Evolutionary conservation across 2,329 filamentous ascomycete genomes (phyloP).

Genomic region (Exophiala xenobiotica): DNA sequence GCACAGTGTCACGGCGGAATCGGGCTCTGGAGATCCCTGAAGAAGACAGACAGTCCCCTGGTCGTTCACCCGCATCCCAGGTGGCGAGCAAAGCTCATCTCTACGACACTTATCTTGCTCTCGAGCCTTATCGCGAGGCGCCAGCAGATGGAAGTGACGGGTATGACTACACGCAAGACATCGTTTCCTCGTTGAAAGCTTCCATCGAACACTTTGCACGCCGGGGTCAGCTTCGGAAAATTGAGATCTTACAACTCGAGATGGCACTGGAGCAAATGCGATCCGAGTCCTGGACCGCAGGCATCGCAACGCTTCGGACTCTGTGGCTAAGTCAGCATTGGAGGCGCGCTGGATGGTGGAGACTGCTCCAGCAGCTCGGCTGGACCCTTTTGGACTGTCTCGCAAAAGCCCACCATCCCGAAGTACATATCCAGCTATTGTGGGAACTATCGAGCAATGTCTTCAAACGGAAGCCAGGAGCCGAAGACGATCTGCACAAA

Average conservation of each 20-base stretch:
- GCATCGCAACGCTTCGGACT: conserved; percentile 51
- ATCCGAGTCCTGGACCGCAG: conserved; percentile 51
- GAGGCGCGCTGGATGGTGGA: conserved; percentile 61
- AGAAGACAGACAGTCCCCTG: conserved; percentile 58
- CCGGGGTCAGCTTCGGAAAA: conserved; percentile 54
- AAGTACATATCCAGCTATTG: conserved; percentile 52
- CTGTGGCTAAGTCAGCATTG: conserved; percentile 59
- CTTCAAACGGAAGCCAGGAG: conserved; percentile 38
- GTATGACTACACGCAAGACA: conserved; percentile 53
- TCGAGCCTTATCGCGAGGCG: conserved; percentile 57
- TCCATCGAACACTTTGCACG: conserved; percentile 53
- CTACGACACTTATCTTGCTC: conserved; percentile 62
- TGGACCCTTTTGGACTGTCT: conserved; percentile 57
- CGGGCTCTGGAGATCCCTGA: conserved; percentile 57
- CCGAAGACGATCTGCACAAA: conserved; percentile 44
- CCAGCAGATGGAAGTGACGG: conserved; percentile 45
- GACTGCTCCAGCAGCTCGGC: conserved; percentile 54
- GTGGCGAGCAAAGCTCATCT: conserved; percentile 53
- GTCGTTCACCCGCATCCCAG: conserved; percentile 55
- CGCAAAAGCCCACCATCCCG: conserved; percentile 43
- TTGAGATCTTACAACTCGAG: conserved; percentile 56
- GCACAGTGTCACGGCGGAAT: conserved; percentile 50
- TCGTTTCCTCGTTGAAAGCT: conserved; percentile 49
- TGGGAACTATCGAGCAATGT: conserved; percentile 55
- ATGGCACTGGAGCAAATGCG: conserved; percentile 56